A percentile compares a stretch with the other conserved stretches of the same genome.
Conservation (phyloP, 148 eudicot genomes). For the Cornus kousa region DNA sequence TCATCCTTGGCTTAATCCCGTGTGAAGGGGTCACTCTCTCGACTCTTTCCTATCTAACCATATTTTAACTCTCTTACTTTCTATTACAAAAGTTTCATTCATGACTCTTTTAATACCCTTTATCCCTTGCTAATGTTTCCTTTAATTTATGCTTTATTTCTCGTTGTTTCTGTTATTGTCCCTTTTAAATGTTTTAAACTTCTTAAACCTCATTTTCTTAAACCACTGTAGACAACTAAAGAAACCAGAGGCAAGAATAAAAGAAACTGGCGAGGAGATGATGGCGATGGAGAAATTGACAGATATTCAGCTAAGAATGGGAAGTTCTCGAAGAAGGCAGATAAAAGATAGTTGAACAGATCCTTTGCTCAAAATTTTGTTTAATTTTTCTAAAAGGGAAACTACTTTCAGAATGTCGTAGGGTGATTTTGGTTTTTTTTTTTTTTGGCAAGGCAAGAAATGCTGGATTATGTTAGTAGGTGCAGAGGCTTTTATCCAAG, state of each 20-base stretch:
- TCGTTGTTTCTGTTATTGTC: neutral
- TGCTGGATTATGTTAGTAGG: too few species aligned
- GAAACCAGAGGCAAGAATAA: constrained; percentile 56
- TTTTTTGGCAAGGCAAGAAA: too few species aligned
- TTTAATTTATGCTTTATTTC: neutral
- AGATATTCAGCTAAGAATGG: constrained; percentile 40
- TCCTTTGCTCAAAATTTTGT: neutral
- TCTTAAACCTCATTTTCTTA: too few species aligned
- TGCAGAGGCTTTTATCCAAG: too few species aligned
- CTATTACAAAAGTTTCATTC: too few species aligned
- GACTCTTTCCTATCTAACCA: too few species aligned
- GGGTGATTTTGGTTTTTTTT: too few species aligned
- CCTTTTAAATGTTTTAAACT: neutral
- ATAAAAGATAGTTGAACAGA: constrained; percentile 23
- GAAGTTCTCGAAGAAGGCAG: constrained; percentile 38
- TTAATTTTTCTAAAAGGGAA: neutral
- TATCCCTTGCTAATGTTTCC: neutral
- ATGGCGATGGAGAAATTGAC: constrained; percentile 56
- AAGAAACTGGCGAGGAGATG: constrained; percentile 49
- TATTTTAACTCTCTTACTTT: too few species aligned
- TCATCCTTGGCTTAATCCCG: too few species aligned
- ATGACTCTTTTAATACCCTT: too few species aligned
- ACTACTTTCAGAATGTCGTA: too few species aligned
- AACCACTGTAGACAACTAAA: constrained; percentile 54
- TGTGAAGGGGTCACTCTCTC: too few species aligned